These are phyloP conservation scores for Ceratocystis colombiana DNA, from an alignment of 2,329 filamentous ascomycete species.

Conservation along the genomic window DNA sequence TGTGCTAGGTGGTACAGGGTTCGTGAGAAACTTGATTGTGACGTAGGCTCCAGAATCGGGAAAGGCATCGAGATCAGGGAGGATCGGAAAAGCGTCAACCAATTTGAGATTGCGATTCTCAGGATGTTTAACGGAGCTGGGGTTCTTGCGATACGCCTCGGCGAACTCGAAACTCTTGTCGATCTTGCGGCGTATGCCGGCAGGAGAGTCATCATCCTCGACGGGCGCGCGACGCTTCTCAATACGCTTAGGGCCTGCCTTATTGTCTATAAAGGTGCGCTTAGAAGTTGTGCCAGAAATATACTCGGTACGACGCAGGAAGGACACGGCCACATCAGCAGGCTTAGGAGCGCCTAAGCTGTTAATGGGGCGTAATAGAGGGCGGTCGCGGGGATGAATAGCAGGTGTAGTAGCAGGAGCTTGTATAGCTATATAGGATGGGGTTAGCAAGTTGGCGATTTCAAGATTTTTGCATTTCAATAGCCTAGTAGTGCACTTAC, in stretches of 20 bases:
- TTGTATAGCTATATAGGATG: constrained; percentile 57
- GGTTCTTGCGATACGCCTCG: constrained; percentile 45
- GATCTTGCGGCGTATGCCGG: constrained; percentile 58
- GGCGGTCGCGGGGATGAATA: constrained; percentile 73
- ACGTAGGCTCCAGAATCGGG: constrained; percentile 60
- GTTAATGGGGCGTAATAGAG: constrained; percentile 71
- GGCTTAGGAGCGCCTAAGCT: constrained; percentile 75
- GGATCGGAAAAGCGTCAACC: constrained; percentile 49
- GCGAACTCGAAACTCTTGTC: constrained; percentile 51
- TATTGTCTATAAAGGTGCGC: constrained; percentile 29
- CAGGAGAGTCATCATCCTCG: constrained; percentile 51
- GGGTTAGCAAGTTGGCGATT: neutral
- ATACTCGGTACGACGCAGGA: constrained; percentile 92
- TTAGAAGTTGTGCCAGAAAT: constrained; percentile 55
- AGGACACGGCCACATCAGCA: constrained; percentile 70
- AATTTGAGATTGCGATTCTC: constrained; percentile 49
- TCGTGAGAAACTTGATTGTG: constrained; percentile 57
- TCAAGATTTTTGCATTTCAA: neutral
- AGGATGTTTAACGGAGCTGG: constrained; percentile 47
- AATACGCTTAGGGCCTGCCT: constrained; percentile 26
- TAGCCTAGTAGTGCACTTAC: constrained; percentile 40
- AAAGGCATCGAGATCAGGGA: constrained; percentile 59
- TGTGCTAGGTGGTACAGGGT: constrained; percentile 46
- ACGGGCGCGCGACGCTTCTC: constrained; percentile 43
- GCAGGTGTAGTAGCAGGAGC: constrained; percentile 59